Conservation (phyloP, 1,284 basidiomycete genomes). For the Ganoderma sp. region DNA sequence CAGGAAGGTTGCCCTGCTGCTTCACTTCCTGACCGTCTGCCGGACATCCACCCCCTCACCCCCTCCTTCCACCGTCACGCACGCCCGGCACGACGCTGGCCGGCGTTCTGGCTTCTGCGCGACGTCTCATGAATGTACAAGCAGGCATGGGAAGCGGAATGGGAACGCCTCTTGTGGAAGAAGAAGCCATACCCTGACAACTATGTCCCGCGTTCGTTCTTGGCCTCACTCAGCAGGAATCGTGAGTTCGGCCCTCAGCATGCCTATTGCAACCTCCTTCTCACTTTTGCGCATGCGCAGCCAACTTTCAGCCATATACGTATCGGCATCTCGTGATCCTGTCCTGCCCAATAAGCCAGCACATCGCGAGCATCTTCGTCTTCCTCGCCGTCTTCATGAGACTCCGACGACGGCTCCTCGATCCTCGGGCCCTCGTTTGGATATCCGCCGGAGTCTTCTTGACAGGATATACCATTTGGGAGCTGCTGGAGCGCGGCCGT, state of each 20-base stretch:
- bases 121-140: constrained; percentile 36
- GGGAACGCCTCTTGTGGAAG: constrained; percentile 90
- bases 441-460: constrained; percentile 65
- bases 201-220: constrained; percentile 80
- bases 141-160: constrained; percentile 65
- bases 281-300: constrained; percentile 45
- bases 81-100: constrained; percentile 29
- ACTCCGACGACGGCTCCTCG: constrained; percentile 67
- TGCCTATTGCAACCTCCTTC: not conserved
- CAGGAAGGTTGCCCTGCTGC: too few relatives aligned
- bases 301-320: constrained; percentile 76
- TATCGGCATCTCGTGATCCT: constrained; percentile 77
- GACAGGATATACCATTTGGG: constrained; percentile 68
- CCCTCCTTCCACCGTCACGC: constrained; percentile 14
- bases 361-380: constrained; percentile 79
- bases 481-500: constrained; percentile 52
- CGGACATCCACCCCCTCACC: constrained; percentile 5
- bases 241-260: constrained; percentile 53
- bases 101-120: constrained; percentile 25
- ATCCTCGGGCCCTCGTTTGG: constrained; percentile 75
- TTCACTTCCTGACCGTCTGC: not conserved
- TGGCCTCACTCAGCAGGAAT: constrained; percentile 79
- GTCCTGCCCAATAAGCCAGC: constrained; percentile 85
- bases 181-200: constrained; percentile 83
- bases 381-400: constrained; percentile 84